Evolutionary conservation across 176 grass and related monocot genomes (phyloP), one percentile per base, ranked within the genome.

Genomic region (Metroxylon sagu): DNA sequence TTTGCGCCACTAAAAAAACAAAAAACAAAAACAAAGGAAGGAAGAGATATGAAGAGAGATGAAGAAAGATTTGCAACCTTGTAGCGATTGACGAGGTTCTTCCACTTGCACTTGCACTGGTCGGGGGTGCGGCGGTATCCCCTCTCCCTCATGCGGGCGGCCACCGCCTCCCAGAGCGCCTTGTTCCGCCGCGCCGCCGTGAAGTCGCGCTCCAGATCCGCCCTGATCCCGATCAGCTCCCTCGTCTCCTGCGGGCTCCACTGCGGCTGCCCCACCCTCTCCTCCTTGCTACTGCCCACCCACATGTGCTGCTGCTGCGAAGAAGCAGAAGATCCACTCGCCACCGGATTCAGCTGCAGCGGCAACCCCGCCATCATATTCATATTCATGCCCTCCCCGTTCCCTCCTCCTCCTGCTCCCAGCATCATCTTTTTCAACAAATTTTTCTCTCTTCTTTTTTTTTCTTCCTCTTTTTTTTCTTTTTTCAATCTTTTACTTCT

Each of bases 161-260:
- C 76, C 60, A 98, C 76, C 48, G 71, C 81, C 56, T 98, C 84
- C 93, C 87, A 98, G 21, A 92, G 69, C 57, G 76, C 82, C 73
- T 85, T 98, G 70, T 79, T 88, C 65, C 79, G 82, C 25, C 76
- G 75, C 29, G 75, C 60, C 10, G 59, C 72, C 5, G 64, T 16
- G 53, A 81, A 66, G 64, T 71, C 81, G 29, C 72, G 76, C 83
- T 91, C 92, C 72, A 91, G 50, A 25, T 91, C 81, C 15, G 78
- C 78, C 56, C 87, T 82, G 29, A 83, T 77, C 35, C 54, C 28
- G 67, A 97, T 88, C 14, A 97, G 72, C 58, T 91, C 87, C 78
- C 75, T 74, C 72, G 87, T 85, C 80, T 97, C 92, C 75, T 88
- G 84, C 29, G 29, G 61, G 30, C 83, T 77, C 92, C 87, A 91